Evolutionary conservation across 2,329 filamentous ascomycete genomes (phyloP).

Genomic region (Parafenestella ontariensis): DNA sequence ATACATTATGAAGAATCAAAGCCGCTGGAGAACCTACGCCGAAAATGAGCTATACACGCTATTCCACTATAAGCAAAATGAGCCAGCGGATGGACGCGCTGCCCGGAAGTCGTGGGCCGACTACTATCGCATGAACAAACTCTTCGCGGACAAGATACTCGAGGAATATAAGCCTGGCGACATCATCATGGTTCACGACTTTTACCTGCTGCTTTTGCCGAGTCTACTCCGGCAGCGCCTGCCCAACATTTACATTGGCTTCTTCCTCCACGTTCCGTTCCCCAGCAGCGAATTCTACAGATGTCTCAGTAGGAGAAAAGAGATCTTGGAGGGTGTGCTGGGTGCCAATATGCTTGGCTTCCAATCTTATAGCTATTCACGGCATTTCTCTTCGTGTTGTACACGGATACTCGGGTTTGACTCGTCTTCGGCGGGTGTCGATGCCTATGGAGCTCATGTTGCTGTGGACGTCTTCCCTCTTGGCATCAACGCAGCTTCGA

Average conservation of each 20-base stretch:
- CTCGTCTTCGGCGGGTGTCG: constrained; percentile 82
- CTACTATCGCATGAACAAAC: constrained; percentile 90
- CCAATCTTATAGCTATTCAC: constrained; percentile 93
- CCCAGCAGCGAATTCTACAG: constrained; percentile 95
- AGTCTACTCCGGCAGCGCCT: constrained; percentile 85
- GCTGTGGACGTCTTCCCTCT: constrained; percentile 94
- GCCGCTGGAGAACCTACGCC: constrained; percentile 86
- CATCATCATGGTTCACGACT: constrained; percentile 91
- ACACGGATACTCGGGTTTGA: constrained; percentile 90
- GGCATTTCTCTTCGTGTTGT: constrained; percentile 94
- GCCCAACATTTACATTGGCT: constrained; percentile 90
- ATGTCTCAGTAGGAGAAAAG: constrained; percentile 85
- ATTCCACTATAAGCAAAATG: constrained; percentile 95
- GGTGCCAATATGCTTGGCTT: constrained; percentile 94
- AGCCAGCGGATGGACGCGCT: constrained; percentile 82
- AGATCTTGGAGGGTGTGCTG: constrained; percentile 86
- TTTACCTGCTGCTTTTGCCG: constrained; percentile 88
- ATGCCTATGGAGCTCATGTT: constrained; percentile 87
- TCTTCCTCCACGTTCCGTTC: constrained; percentile 93
- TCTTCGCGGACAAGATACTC: constrained; percentile 88
- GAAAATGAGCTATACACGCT: constrained; percentile 91
- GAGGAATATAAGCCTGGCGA: constrained; percentile 92
- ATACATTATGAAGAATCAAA: constrained; percentile 79
- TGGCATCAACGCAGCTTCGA: constrained; percentile 86
- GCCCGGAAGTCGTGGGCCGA: constrained; percentile 88